Evolutionary conservation across 768 basidiomycete genomes (phyloP).

Genomic region (Sarcodon sp.): DNA sequence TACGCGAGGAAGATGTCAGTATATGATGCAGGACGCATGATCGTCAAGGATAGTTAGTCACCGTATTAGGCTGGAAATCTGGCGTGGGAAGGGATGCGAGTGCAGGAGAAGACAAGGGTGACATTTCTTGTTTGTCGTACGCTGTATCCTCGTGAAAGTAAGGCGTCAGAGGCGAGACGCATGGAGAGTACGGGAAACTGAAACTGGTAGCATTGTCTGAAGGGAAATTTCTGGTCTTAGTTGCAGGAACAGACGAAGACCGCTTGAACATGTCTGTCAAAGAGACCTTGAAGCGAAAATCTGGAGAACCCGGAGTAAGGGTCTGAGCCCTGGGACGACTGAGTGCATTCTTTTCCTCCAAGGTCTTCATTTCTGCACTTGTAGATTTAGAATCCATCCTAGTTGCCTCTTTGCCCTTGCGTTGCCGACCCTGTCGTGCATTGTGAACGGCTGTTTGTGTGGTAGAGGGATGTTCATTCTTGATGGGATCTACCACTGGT

Average conservation of each 20-base stretch:
- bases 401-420: not conserved
- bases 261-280: slow-evolving; percentile 58
- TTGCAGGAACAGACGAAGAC: slow-evolving; percentile 41
- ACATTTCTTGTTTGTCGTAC: not conserved
- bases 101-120: slow-evolving; percentile 1
- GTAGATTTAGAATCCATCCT: not conserved
- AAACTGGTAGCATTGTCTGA: slow-evolving; percentile 7
- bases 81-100: not conserved
- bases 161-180: slow-evolving; percentile 2
- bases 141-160: not conserved
- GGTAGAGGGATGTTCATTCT: slow-evolving; percentile 13
- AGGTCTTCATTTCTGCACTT: not conserved
- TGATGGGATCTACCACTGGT: slow-evolving; percentile 2
- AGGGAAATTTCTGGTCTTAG: slow-evolving; percentile 10
- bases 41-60: not conserved
- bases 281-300: slow-evolving; percentile 29
- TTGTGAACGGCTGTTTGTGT: slow-evolving; percentile 3
- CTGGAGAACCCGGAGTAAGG: slow-evolving; percentile 10
- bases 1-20: not conserved
- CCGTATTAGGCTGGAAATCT: not conserved
- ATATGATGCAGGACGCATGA: not conserved
- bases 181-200: slow-evolving; percentile 2
- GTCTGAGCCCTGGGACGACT: slow-evolving; percentile 4
- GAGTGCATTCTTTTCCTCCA: not conserved
- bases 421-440: not conserved